Evolutionary conservation across 345 rosid species (phyloP), one percentile per base, ranked within the genome.

Genomic region (Corymbia maculata): DNA sequence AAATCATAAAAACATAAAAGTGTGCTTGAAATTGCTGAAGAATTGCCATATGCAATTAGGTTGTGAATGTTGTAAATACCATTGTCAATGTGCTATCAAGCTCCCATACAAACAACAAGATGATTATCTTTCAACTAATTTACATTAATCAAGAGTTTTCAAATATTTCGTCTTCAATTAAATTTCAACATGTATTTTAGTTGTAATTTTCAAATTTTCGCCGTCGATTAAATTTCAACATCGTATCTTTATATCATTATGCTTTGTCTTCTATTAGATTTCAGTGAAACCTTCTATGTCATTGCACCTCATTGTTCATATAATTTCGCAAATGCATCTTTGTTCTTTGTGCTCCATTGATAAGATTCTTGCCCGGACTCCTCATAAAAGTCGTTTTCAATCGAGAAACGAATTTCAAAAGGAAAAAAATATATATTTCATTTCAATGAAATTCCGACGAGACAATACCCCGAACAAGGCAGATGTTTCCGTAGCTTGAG

Each of bases 271-370:
- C 8, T 28, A 9, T 55, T 28, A 61, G 32, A 28, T 61, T 61
- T 0, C 32, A 28, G 26, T 0, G 26, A 1, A 12, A 2, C 3
- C 13, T 28, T 13, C 1, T n/a, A n/a, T 3, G 13, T 64, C 32
- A 6, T 64, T 0, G 9, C 13, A 64, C 15, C n/a, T 64, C 36
- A 3, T 6, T 0, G 7, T 64, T 0, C 36, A n/a, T 64, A 8
- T n/a, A n/a, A 28, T n/a, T 64, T 0, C 30, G 9, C n/a, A 0
- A 36, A n/a, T 12, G 75, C 30, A 0, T 13, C 3, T 64, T 4
- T 64, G 75, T n/a, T 64, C 17, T 64, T n/a, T 64, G 3, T 64
- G 17, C 36, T 6, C 9, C 7, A n/a, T 3, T 64, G 36, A 13
- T n/a, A n/a, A 64, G 36, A 64, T 8, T 64, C 30, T 13, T n/a